phyloP scores from a whole-genome alignment of 2,329 filamentous ascomycete genomes.

The Stagonosporopsis tanaceti region DNA sequence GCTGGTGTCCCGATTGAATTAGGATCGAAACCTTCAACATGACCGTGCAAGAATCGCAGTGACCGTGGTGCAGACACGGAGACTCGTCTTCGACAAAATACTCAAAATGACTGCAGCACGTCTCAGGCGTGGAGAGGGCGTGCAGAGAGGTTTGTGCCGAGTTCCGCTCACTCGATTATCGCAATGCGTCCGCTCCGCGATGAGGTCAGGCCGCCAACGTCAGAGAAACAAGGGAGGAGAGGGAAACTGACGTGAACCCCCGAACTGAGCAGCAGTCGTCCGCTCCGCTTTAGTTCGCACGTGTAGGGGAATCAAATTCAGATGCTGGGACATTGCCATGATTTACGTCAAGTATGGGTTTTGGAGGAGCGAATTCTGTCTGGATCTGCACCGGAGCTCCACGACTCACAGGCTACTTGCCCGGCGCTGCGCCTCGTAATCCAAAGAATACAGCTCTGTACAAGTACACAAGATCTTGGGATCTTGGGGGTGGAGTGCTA shows the following conservation, averaged over 20 bases:
- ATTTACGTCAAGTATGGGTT: background rate
- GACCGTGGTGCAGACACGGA: background rate
- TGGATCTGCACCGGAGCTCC: background rate
- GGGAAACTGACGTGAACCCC: background rate
- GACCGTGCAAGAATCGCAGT: background rate
- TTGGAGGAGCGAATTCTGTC: background rate
- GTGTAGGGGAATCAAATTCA: background rate
- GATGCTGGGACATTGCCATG: background rate
- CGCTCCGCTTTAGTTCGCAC: background rate
- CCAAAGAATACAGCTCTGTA: background rate
- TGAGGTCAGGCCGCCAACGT: background rate
- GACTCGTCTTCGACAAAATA: background rate
- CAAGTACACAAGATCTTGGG: background rate
- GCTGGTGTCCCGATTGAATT: background rate
- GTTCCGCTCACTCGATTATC: conserved; percentile 9
- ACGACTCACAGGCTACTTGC: background rate
- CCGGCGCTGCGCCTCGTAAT: background rate
- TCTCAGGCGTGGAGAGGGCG: background rate
- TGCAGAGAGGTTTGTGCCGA: background rate
- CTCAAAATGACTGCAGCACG: background rate
- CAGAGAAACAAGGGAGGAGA: conserved; percentile 2
- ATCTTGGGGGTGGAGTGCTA: background rate
- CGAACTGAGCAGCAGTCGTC: background rate
- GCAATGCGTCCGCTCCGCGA: conserved; percentile 9
- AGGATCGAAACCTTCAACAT: background rate